These are phyloP conservation scores for Alternaria hordeiaustralica DNA, from an alignment of 2,329 filamentous ascomycete species.

Conservation along the genomic window DNA sequence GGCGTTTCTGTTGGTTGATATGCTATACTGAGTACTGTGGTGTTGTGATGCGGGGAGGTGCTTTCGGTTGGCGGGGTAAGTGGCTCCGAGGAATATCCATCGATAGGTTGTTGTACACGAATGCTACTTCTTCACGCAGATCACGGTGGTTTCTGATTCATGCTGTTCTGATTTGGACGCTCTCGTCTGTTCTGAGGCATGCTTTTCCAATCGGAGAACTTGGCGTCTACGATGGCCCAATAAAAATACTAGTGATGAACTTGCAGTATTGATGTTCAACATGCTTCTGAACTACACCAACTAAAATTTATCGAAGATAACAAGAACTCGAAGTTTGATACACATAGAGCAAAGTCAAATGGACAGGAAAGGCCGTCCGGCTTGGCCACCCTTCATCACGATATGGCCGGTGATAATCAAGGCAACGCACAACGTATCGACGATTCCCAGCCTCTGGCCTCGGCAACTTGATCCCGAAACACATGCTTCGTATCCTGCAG, in stretches of 20 bases:
- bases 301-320: background rate
- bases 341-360: background rate
- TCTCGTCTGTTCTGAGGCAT: background rate
- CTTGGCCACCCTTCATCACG: background rate
- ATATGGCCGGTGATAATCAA: background rate
- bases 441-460: slow-evolving; percentile 4
- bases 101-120: background rate
- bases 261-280: background rate
- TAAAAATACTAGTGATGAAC: background rate
- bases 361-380: background rate
- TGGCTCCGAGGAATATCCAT: background rate
- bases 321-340: background rate
- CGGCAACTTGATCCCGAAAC: background rate
- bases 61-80: slow-evolving; percentile 10
- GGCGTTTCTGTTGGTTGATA: background rate
- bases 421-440: slow-evolving; percentile 2
- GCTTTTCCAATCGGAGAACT: background rate
- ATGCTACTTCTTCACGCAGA: background rate
- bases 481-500: slow-evolving; percentile 9
- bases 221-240: background rate
- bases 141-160: background rate
- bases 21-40: background rate
- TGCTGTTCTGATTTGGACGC: background rate
- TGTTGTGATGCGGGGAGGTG: background rate
- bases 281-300: background rate